Conservation (phyloP, 73 alveolate genomes). For the Durusdinium trenchii region DNA sequence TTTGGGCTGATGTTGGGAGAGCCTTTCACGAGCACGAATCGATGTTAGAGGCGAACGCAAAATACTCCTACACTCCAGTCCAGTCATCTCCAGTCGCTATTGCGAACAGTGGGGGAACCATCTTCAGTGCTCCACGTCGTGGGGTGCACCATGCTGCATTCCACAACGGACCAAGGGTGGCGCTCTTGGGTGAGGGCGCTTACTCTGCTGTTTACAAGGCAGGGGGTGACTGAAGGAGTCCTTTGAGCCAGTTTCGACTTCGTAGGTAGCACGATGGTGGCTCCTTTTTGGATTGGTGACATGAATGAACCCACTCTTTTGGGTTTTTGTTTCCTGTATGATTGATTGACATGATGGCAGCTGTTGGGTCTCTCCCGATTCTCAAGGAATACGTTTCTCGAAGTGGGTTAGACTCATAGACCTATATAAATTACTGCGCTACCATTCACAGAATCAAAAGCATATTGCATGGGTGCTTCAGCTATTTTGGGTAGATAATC, state of each 20-base stretch:
- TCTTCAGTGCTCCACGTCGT: neutral
- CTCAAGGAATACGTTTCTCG: neutral
- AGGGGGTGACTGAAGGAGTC: neutral
- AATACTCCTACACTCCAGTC: neutral
- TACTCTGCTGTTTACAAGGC: slow-evolving; percentile 93
- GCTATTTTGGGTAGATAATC: no score
- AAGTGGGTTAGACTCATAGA: no score
- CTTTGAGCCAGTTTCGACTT: neutral
- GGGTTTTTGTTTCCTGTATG: neutral
- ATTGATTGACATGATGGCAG: neutral
- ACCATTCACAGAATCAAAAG: no score
- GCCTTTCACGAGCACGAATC: neutral
- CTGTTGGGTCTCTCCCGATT: neutral
- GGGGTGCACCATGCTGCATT: neutral
- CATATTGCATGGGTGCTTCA: no score
- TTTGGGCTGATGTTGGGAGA: no score
- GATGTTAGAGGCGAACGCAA: neutral
- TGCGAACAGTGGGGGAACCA: neutral
- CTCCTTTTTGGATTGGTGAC: no score
- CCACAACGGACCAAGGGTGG: neutral
- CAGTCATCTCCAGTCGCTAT: neutral
- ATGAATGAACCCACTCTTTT: neutral
- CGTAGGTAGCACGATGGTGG: neutral
- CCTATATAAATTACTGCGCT: no score
- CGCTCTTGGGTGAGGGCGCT: slow-evolving; percentile 94